A percentile compares a stretch with the other conserved stretches of the same genome.
phyloP scores from a whole-genome alignment of 331 rosid genomes.

The Pyrus hybrid region DNA sequence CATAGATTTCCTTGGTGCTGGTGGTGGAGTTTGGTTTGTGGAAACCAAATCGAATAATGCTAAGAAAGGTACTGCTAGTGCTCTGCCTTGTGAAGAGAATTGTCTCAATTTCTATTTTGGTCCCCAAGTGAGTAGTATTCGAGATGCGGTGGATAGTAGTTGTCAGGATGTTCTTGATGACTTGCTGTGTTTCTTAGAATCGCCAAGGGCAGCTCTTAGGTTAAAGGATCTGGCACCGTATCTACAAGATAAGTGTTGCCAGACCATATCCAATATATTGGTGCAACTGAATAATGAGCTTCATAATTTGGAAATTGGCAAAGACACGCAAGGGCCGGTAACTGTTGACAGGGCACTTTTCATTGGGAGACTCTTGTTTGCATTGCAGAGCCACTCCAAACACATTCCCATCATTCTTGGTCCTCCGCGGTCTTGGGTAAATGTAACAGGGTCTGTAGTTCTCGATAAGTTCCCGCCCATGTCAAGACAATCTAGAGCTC shows the following conservation, averaged over 20 bases:
- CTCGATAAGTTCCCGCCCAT: constrained; percentile 52
- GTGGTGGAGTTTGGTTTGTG: constrained; percentile 90
- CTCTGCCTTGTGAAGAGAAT: constrained; percentile 56
- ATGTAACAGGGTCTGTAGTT: constrained; percentile 38
- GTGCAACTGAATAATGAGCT: constrained; percentile 53
- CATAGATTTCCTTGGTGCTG: constrained; percentile 42
- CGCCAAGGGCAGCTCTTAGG: constrained; percentile 84
- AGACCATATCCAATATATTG: constrained; percentile 56
- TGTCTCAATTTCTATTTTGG: constrained; percentile 87
- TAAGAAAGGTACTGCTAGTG: constrained; percentile 38
- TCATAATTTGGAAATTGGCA: constrained; percentile 44
- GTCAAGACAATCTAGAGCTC: constrained; percentile 52
- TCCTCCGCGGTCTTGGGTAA: constrained; percentile 81
- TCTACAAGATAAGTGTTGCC: constrained; percentile 73
- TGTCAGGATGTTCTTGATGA: constrained; percentile 77
- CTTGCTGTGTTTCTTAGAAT: constrained; percentile 75
- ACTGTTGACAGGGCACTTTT: constrained; percentile 77
- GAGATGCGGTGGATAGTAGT: constrained; percentile 73
- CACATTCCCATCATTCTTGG: constrained; percentile 41
- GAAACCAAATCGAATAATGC: constrained; percentile 37
- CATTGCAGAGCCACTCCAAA: constrained; percentile 64
- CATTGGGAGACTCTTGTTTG: constrained; percentile 84
- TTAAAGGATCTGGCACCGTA: constrained; percentile 63
- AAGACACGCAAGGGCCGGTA: constrained; percentile 28
- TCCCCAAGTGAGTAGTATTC: constrained; percentile 64